Conservation (phyloP, 2,329 filamentous ascomycete genomes). For the Byssochlamys sp. region DNA sequence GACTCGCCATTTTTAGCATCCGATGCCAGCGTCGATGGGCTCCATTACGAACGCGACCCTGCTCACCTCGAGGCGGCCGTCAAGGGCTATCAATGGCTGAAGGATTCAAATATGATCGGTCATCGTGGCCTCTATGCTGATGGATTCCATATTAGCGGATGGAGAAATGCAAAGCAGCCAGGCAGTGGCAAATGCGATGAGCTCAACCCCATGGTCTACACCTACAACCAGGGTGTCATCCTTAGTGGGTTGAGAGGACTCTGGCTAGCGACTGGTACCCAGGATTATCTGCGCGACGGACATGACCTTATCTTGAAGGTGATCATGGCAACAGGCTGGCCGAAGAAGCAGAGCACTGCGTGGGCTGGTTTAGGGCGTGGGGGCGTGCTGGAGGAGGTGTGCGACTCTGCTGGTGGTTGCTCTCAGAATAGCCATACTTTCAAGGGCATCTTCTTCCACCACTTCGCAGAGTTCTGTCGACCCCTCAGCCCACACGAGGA, state of each 20-base stretch:
- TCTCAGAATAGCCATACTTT: slow-evolving; percentile 81
- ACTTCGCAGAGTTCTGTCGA: slow-evolving; percentile 68
- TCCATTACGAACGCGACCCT: slow-evolving; percentile 44
- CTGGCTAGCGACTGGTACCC: slow-evolving; percentile 67
- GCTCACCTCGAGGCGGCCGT: slow-evolving; percentile 64
- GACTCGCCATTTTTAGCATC: slow-evolving; percentile 52
- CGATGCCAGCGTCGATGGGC: slow-evolving; percentile 11
- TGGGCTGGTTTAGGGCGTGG: slow-evolving; percentile 70
- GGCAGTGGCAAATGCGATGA: slow-evolving; percentile 67
- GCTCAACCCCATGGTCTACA: slow-evolving; percentile 82
- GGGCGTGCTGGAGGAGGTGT: slow-evolving; percentile 75
- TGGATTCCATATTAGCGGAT: slow-evolving; percentile 74
- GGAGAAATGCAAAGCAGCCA: slow-evolving; percentile 44
- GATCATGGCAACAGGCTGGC: slow-evolving; percentile 70
- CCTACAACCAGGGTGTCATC: slow-evolving; percentile 89
- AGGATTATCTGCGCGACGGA: slow-evolving; percentile 64
- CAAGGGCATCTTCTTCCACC: slow-evolving; percentile 92
- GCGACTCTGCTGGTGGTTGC: slow-evolving; percentile 64
- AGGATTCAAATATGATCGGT: slow-evolving; percentile 71
- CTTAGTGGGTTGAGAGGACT: slow-evolving; percentile 71
- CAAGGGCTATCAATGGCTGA: slow-evolving; percentile 72
- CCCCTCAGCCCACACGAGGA: slow-evolving; percentile 46
- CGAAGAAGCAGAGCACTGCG: slow-evolving; percentile 28
- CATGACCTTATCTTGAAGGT: slow-evolving; percentile 66
- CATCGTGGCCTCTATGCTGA: slow-evolving; percentile 66